Conservation (phyloP, 2,329 filamentous ascomycete species). For the Colletotrichum musae region DNA sequence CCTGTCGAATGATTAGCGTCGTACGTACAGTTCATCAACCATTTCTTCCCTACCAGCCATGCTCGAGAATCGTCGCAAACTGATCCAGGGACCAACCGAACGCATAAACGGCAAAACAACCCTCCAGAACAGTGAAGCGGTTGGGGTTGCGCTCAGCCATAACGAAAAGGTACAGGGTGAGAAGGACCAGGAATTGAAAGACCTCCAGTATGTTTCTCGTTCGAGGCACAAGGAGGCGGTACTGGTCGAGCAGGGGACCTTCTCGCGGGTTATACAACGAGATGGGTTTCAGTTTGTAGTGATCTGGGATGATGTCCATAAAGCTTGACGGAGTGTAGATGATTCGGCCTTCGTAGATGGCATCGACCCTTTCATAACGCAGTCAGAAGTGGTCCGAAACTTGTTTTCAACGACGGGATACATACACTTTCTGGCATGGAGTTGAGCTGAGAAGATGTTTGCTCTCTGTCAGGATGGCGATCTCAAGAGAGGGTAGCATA, state of each 20-base stretch:
- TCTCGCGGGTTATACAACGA: constrained; percentile 84
- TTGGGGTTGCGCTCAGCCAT: constrained; percentile 78
- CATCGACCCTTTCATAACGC: constrained; percentile 68
- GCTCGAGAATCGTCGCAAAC: constrained; percentile 82
- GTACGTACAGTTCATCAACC: not conserved
- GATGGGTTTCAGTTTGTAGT: constrained; percentile 88
- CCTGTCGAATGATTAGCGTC: constrained; percentile 58
- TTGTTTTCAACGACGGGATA: constrained; percentile 63
- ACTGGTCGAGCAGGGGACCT: constrained; percentile 85
- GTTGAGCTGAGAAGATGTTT: constrained; percentile 84
- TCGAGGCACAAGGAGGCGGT: constrained; percentile 85
- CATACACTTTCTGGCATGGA: constrained; percentile 81
- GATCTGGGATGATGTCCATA: constrained; percentile 87
- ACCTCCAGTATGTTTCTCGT: constrained; percentile 84
- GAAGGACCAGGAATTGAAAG: constrained; percentile 78
- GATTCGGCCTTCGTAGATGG: constrained; percentile 85
- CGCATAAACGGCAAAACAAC: constrained; percentile 79
- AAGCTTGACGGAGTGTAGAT: constrained; percentile 87
- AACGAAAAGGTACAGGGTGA: constrained; percentile 78
- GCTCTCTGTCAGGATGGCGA: constrained; percentile 86
- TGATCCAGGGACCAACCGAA: constrained; percentile 86
- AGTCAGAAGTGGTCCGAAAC: constrained; percentile 54
- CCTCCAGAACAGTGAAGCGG: constrained; percentile 70
- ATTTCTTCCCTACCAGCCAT: constrained; percentile 69
- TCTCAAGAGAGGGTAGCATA: constrained; percentile 83